These are phyloP conservation scores for Fusarium dlaminii DNA, from an alignment of 2,329 filamentous ascomycete genomes.

Conservation along the genomic window DNA sequence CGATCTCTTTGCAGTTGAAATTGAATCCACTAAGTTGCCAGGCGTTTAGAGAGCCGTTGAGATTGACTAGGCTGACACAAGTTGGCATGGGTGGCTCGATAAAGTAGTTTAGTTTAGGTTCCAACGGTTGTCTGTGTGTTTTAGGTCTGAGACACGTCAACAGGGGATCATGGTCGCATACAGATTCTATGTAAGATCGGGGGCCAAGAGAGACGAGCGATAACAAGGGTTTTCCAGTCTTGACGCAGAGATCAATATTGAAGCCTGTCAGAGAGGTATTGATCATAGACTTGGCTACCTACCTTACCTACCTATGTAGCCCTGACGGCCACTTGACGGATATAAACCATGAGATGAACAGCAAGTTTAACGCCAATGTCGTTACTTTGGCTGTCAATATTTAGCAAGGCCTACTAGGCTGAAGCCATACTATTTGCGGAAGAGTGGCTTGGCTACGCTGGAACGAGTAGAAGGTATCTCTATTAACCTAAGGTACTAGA, in stretches of 20 bases:
- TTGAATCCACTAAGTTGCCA: not conserved
- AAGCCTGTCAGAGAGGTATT: not conserved
- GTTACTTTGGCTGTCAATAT: not conserved
- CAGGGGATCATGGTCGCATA: not conserved
- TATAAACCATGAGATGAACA: constrained; percentile 1
- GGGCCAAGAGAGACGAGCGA: not conserved
- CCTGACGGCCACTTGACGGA: not conserved
- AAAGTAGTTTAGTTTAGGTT: constrained; percentile 10
- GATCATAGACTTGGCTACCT: not conserved
- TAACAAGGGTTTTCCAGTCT: not conserved
- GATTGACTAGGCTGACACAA: not conserved
- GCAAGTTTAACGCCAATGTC: not conserved
- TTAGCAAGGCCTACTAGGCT: not conserved
- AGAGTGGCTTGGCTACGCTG: not conserved
- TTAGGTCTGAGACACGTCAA: constrained; percentile 32
- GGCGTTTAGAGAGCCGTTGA: constrained; percentile 8
- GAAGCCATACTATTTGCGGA: constrained; percentile 2
- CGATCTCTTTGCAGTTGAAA: not conserved
- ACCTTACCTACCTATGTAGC: not conserved
- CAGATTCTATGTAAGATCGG: not conserved
- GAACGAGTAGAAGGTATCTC: not conserved
- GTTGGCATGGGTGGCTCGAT: not conserved
- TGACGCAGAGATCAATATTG: not conserved
- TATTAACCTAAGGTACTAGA: not conserved
- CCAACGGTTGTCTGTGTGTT: constrained; percentile 26